These are phyloP conservation scores for Trichoderma atroviride DNA, from an alignment of 2,329 filamentous ascomycete genomes.

Conservation along the genomic window DNA sequence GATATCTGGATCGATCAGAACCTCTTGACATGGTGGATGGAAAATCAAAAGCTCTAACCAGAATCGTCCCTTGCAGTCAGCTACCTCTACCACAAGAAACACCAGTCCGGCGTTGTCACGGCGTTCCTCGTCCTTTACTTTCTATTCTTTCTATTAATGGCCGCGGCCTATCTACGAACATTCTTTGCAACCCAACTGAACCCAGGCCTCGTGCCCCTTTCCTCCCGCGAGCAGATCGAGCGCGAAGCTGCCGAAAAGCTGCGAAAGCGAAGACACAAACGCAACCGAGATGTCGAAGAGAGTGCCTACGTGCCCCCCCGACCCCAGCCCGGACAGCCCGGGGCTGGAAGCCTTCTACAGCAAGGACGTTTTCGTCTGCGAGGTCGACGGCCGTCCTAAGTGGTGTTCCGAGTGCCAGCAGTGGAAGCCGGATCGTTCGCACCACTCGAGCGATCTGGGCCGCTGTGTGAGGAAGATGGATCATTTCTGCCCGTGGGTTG, in stretches of 20 bases:
- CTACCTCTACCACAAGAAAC: conserved; percentile 62
- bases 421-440: conserved; percentile 85
- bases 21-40: background rate
- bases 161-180: conserved; percentile 71
- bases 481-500: conserved; percentile 96
- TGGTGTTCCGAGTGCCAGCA: conserved; percentile 85
- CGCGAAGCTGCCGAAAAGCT: conserved; percentile 38
- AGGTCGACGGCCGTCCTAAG: conserved; percentile 77
- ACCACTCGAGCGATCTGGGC: conserved; percentile 81
- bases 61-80: conserved; percentile 50
- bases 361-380: conserved; percentile 82
- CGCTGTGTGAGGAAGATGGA: conserved; percentile 90
- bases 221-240: conserved; percentile 38
- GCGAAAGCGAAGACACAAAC: conserved; percentile 29
- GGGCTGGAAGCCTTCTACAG: conserved; percentile 77
- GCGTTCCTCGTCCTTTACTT: conserved; percentile 74
- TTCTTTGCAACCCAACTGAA: conserved; percentile 67
- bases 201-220: conserved; percentile 72
- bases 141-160: conserved; percentile 67
- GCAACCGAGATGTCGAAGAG: conserved; percentile 36
- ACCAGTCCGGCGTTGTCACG: conserved; percentile 60
- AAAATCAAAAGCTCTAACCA: background rate
- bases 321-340: conserved; percentile 60
- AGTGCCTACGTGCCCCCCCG: conserved; percentile 43
- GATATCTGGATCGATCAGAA: background rate